Evolutionary conservation across 139 green algal species (phyloP).

Genomic region (Chlorella sp.): DNA sequence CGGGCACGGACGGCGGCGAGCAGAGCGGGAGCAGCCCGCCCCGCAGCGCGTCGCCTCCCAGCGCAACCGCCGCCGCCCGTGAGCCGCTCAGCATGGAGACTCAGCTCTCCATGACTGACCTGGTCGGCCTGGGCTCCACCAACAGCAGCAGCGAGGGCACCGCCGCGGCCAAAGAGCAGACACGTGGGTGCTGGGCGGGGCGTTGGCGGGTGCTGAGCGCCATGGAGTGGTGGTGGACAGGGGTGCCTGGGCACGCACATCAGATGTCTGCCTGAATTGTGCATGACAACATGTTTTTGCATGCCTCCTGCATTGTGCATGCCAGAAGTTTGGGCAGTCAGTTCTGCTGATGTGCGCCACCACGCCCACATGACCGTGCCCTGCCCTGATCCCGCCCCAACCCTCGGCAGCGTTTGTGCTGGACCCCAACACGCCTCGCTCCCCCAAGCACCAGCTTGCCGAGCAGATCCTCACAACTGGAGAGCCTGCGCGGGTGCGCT

Average conservation of each 20-base stretch:
- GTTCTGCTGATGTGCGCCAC: too few species aligned
- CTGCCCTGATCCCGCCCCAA: too few species aligned
- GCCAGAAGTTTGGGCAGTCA: too few species aligned
- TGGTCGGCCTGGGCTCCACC: not conserved
- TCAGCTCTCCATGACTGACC: constrained; percentile 30
- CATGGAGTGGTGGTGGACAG: not conserved
- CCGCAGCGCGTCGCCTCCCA: not conserved
- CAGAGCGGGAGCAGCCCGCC: too few species aligned
- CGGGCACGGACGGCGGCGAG: not conserved
- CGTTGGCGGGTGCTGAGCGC: not conserved
- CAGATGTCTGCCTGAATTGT: too few species aligned
- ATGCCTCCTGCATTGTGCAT: too few species aligned
- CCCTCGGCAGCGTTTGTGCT: constrained; percentile 10
- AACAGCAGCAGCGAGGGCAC: too few species aligned
- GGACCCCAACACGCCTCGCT: constrained; percentile 43
- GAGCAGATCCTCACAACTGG: constrained; percentile 30
- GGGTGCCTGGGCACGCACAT: not conserved
- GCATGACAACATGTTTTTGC: too few species aligned
- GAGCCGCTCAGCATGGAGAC: not conserved
- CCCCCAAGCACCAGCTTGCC: constrained; percentile 41
- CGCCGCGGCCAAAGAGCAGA: not conserved
- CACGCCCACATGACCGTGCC: too few species aligned
- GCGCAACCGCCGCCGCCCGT: not conserved
- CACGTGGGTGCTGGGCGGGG: not conserved
- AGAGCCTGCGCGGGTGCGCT: not conserved